Evolutionary conservation across 257 asterid species (phyloP).

Genomic region (Capsicum chinense): DNA sequence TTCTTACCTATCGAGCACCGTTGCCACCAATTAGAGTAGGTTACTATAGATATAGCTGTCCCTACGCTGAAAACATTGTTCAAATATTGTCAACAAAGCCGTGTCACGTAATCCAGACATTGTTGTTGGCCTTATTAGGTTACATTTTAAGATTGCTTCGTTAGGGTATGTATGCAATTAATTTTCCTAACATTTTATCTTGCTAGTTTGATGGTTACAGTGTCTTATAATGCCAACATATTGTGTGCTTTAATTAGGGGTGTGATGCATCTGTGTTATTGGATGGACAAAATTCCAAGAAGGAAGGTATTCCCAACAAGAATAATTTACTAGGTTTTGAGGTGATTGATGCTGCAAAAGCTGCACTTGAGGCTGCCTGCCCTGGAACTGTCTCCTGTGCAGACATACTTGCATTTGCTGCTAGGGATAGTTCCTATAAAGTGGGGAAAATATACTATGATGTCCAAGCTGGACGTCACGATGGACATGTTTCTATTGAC

Average conservation of each 20-base stretch:
- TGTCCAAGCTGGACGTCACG: slow-evolving; percentile 30
- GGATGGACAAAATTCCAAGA: slow-evolving; percentile 11
- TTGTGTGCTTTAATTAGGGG: not conserved
- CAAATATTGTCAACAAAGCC: not conserved
- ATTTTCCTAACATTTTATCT: not conserved
- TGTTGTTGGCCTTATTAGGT: slow-evolving; percentile 17
- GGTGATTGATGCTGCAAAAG: slow-evolving; percentile 24
- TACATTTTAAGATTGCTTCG: not conserved
- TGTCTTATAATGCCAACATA: not conserved
- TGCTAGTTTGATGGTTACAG: not conserved
- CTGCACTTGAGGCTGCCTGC: not conserved
- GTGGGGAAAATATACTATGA: slow-evolving; percentile 22
- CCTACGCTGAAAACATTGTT: not conserved
- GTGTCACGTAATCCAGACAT: slow-evolving; percentile 26
- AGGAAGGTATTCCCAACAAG: slow-evolving; percentile 31
- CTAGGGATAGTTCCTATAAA: not conserved
- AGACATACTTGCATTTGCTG: not conserved
- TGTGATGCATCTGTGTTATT: slow-evolving; percentile 16
- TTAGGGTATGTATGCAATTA: not conserved
- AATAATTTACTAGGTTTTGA: slow-evolving; percentile 22
- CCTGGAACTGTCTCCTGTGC: slow-evolving; percentile 13
- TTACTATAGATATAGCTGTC: slow-evolving; percentile 10
- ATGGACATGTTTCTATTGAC: slow-evolving; percentile 22
- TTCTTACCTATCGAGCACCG: not conserved
- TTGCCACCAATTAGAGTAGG: slow-evolving; percentile 21